Evolutionary conservation across 2,329 filamentous ascomycete species (phyloP).

Genomic region (Microcyclospora pomicola): DNA sequence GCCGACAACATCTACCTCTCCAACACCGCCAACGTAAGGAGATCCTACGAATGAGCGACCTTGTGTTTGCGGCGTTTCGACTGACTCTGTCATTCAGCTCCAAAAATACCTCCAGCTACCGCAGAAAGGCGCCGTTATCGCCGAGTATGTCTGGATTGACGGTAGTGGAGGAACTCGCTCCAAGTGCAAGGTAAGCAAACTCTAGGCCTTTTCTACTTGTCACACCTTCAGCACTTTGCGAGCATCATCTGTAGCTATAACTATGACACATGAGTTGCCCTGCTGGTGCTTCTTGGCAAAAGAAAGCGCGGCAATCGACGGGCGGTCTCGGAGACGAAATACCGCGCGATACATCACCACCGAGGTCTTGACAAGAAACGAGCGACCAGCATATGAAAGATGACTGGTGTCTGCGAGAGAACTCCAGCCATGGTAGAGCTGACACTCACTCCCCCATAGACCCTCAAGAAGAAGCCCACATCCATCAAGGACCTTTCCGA

Average conservation of each 20-base stretch:
- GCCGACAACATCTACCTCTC: conserved; percentile 22
- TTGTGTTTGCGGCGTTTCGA: conserved; percentile 4
- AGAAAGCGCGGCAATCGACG: too few species aligned
- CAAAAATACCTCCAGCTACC: conserved; percentile 83
- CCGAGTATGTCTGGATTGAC: conserved; percentile 97
- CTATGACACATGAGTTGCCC: background rate
- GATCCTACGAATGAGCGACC: background rate
- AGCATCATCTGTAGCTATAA: background rate
- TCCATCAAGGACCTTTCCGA: conserved; percentile 54
- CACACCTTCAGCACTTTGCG: background rate
- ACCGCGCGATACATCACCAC: too few species aligned
- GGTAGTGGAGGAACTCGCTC: conserved; percentile 69
- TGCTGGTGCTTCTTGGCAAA: too few species aligned
- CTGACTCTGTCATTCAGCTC: conserved; percentile 46
- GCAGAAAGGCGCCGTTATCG: conserved; percentile 78
- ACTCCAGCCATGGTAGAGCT: background rate
- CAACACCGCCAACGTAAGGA: conserved; percentile 36
- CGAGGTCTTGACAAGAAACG: too few species aligned
- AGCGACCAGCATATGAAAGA: too few species aligned
- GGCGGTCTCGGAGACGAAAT: too few species aligned
- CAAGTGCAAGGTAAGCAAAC: conserved; percentile 76
- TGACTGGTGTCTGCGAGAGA: too few species aligned
- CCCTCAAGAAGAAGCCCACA: conserved; percentile 44
- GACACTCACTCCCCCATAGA: conserved; percentile 33
- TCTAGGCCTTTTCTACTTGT: background rate